Evolutionary conservation across 139 green algal genomes (phyloP).

Genomic region (Chlorella sp.): DNA sequence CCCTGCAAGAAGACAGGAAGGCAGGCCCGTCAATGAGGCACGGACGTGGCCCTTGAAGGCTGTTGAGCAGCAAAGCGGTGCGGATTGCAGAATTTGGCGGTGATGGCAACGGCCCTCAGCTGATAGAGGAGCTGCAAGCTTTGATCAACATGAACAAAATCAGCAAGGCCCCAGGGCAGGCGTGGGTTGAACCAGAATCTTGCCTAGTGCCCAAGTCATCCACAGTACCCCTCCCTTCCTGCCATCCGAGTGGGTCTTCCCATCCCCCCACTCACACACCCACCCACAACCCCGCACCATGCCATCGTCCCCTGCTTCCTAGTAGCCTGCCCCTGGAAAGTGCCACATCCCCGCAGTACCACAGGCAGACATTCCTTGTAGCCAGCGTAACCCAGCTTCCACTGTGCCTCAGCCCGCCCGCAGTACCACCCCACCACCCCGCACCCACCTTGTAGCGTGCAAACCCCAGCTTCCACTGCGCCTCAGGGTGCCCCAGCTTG

Average conservation of each 20-base stretch:
- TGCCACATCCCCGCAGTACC: neutral
- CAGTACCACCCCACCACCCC: neutral
- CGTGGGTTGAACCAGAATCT: no score
- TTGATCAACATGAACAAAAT: neutral
- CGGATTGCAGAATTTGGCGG: neutral
- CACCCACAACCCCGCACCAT: no score
- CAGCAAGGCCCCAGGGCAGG: neutral
- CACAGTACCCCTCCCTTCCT: no score
- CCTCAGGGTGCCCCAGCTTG: constrained; percentile 32
- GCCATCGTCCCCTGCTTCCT: no score
- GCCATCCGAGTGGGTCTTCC: no score
- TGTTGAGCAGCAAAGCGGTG: neutral
- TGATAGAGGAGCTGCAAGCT: no score
- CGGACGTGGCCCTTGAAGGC: neutral
- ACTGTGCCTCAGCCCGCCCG: neutral
- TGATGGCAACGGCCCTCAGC: neutral
- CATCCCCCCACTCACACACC: no score
- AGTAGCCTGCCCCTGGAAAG: neutral
- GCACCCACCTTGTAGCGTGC: constrained; percentile 26
- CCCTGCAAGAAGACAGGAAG: neutral
- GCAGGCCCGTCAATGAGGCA: neutral
- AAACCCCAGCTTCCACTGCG: constrained; percentile 10
- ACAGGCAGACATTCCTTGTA: no score
- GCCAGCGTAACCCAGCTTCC: no score
- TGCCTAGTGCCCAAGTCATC: no score